Conservation (phyloP, 2,329 filamentous ascomycete genomes). For the Metarhizium album region DNA sequence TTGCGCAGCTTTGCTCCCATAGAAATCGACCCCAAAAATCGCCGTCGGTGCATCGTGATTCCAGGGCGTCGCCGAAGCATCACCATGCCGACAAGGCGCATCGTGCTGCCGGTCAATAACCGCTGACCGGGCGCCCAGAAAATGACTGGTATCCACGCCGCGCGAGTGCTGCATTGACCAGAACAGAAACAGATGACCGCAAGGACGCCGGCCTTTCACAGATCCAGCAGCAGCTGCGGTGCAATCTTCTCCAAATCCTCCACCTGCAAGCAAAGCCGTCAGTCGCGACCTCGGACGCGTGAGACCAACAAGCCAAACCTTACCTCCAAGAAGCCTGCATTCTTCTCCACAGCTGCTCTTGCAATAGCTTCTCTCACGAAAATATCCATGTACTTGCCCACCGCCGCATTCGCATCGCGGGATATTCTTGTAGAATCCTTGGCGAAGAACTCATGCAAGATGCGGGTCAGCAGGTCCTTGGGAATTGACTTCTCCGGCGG, state of each 20-base stretch:
- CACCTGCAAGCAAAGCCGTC: slow-evolving; percentile 37
- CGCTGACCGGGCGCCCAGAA: too few relatives aligned
- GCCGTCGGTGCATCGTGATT: too few relatives aligned
- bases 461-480: slow-evolving; percentile 58
- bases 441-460: slow-evolving; percentile 73
- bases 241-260: slow-evolving; percentile 85
- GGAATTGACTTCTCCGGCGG: slow-evolving; percentile 48
- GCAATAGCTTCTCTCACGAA: slow-evolving; percentile 87
- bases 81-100: too few relatives aligned
- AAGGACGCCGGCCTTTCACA: slow-evolving; percentile 36
- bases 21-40: too few relatives aligned
- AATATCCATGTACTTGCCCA: slow-evolving; percentile 79
- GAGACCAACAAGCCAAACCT: slow-evolving; percentile 16
- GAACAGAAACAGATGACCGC: too few relatives aligned
- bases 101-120: too few relatives aligned
- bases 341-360: slow-evolving; percentile 60
- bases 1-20: too few relatives aligned
- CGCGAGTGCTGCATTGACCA: neutral
- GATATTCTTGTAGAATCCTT: slow-evolving; percentile 61
- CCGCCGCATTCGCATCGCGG: slow-evolving; percentile 63
- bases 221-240: slow-evolving; percentile 76
- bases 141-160: too few relatives aligned
- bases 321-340: slow-evolving; percentile 64
- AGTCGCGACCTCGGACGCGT: slow-evolving; percentile 7
- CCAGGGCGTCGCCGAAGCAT: too few relatives aligned